Base-by-base conservation (phyloP, 805 yeast genomes). In the Starmera amethionina region DNA sequence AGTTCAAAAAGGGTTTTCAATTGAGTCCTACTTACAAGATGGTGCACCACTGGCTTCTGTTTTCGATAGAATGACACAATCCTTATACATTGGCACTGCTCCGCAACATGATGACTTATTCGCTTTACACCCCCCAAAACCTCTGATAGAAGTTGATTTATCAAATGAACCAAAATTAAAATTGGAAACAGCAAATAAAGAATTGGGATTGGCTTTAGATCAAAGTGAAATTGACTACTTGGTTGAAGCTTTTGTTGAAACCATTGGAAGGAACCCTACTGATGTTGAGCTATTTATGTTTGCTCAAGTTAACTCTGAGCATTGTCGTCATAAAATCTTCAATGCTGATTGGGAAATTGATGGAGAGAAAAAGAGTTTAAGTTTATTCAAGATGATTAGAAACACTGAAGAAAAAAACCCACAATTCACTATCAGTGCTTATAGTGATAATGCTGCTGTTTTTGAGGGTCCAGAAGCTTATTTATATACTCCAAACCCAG, bases 271-370 rank as follows among this genome's bases (percentile, higher is more conserved):
- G 63, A 86, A 89, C 59, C 97, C 98, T 40, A 90, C 97, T 29
- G 98, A 93, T 62, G 97, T 88, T 19, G 99, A 93, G 65, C 71
- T 93, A 46, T 93, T 93, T 65, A 93, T 93, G 97, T 93, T 93
- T 70, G 99, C 98, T 34, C 99, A 93, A 67, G 98, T 93, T 50
- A 93, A 93, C 70, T 88, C 97, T 22, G 99, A 93, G 66, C 99
- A 93, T 68, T 93, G 99, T 70, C 85, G 99, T 63, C 99, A 93
- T 68, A 93, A 93, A 68, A 93, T 93, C 51, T 93, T 93, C 73
- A 93, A 93, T 57, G 98, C 99, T 34, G 94, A 85, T 54, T 93
- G 99, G 99, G 84, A 84, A 47, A 85, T 93, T 48, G 97, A 93
- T 62, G 88, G 86, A 39, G 73, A 75, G 40, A 65, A 73, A 54